Base-by-base conservation (phyloP, 345 rosid genomes). In the Microcos paniculata region DNA sequence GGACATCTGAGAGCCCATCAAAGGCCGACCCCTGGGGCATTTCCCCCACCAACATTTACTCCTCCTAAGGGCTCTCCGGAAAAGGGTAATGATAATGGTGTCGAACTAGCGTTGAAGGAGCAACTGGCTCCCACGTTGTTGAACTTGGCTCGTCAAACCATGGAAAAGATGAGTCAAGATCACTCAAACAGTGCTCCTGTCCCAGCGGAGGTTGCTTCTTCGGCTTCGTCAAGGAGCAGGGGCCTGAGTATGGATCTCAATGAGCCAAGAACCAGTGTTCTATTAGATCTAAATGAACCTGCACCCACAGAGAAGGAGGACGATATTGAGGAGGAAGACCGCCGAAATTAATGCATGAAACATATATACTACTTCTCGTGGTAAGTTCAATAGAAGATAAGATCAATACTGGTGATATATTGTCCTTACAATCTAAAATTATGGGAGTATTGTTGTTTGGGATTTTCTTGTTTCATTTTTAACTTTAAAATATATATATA, bases 91-190 rank as follows among this genome's bases (percentile, higher is more conserved):
- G 13, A 42, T 55, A 18, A 19, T 4, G 66, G 15, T 1, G 63
- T 23, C 13, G 21, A 38, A 3, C 4, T 35, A 3, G 4, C 38
- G 23, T 28, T 58, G 16, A 45, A 31, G 67, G 55, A 73, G 23
- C 30, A 73, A 59, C 68, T 72, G 64, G 67, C 76, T 43, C 76
- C 76, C 16, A 58, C 67, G 26, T 26, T 73, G 28, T 59, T 73
- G 38, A 61, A 73, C 38, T 59, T 73, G 68, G 76, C 68, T 30
- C 30, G 11, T 57, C 51, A 42, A 58, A 43, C 67, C 56, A 58
- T 73, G 45, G 28, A 43, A n/a, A 73, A 28, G 42, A 43, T 28
- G 35, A 42, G 4, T 38, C 16, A 57, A 4, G 52, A 72, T 35
- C 52, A 12, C 6, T 18, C 58, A 53, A 21, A 4, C 4, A 26